Conservation (phyloP, 202 grass and related monocot genomes). For the Setaria viridis region DNA sequence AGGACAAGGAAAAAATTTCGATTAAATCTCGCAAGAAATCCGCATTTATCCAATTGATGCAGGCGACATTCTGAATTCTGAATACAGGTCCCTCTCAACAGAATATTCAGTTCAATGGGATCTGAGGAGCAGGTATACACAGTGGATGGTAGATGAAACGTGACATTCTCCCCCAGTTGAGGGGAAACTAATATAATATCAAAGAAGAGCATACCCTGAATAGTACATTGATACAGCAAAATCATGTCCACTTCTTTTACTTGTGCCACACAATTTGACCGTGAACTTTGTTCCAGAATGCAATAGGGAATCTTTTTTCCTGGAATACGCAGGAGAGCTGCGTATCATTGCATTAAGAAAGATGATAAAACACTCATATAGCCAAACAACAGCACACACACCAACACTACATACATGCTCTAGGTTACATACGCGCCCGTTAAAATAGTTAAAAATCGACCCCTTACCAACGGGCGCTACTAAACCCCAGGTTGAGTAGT, state of each 20-base stretch:
- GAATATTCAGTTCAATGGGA: neutral
- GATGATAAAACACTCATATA: too few relatives aligned
- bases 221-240: neutral
- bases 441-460: too few relatives aligned
- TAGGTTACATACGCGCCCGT: too few relatives aligned
- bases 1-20: too few relatives aligned
- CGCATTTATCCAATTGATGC: neutral
- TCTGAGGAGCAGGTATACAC: neutral
- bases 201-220: conserved; percentile 13
- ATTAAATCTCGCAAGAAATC: too few relatives aligned
- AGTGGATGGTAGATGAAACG: neutral
- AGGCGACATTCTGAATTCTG: neutral
- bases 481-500: too few relatives aligned
- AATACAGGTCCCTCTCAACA: neutral
- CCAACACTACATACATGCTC: too few relatives aligned
- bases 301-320: neutral
- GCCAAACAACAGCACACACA: too few relatives aligned
- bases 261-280: neutral
- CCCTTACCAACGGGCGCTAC: too few relatives aligned
- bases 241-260: neutral
- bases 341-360: too few relatives aligned
- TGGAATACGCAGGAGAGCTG: too few relatives aligned
- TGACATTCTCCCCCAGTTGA: neutral
- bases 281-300: conserved; percentile 9
- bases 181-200: neutral